A percentile compares a stretch with the other conserved stretches of the same genome.
Evolutionary conservation across 306 rosid species (phyloP).

Genomic region (Dryas alaskensis): DNA sequence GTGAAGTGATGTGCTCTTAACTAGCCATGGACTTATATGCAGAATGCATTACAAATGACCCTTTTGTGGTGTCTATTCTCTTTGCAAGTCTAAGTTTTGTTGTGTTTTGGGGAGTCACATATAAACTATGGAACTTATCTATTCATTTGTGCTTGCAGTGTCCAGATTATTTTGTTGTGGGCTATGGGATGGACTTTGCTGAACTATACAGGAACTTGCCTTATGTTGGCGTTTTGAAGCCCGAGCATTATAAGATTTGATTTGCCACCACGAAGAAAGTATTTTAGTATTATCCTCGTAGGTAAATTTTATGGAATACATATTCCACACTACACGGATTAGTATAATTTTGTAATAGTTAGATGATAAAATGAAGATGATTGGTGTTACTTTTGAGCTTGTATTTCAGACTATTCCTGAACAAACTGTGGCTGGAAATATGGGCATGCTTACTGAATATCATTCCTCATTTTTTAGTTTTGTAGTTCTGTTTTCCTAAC

Average conservation of each 20-base stretch:
- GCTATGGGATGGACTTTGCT: conserved; percentile 85
- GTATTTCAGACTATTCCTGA: not conserved
- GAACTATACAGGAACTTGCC: conserved; percentile 85
- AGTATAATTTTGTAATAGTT: too few species aligned
- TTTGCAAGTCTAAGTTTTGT: not conserved
- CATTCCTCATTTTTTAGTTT: not conserved
- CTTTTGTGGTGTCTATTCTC: not conserved
- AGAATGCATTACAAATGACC: not conserved
- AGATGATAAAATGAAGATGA: not conserved
- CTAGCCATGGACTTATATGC: not conserved
- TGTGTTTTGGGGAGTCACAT: not conserved
- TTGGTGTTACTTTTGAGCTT: not conserved
- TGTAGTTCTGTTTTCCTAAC: not conserved
- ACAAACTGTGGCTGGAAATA: not conserved
- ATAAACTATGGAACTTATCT: not conserved
- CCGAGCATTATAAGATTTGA: conserved; percentile 50
- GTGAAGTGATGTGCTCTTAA: not conserved
- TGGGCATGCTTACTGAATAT: not conserved
- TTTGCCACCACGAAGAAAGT: not conserved
- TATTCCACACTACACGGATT: not conserved
- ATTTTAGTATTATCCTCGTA: not conserved
- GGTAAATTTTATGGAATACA: not conserved
- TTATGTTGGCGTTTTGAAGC: conserved; percentile 82
- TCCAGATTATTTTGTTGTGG: conserved; percentile 82
- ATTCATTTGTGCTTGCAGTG: conserved; percentile 54